These are phyloP conservation scores for Allium fistulosum DNA, from an alignment of 106 monocot genomes.

Conservation along the genomic window DNA sequence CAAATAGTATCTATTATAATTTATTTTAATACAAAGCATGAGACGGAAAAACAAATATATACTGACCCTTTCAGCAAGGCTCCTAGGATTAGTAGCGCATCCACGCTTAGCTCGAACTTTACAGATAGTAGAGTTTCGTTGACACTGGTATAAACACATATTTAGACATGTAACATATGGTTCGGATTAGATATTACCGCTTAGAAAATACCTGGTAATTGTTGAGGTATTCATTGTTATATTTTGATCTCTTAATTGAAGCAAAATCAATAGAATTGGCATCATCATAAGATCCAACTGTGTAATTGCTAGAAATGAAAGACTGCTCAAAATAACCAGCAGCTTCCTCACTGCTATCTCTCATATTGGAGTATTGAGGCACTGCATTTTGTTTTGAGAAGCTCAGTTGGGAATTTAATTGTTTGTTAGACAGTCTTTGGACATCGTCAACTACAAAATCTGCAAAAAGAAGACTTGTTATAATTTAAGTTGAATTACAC, in stretches of 20 bases:
- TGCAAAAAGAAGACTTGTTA: too few relatives aligned
- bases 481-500: too few relatives aligned
- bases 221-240: constrained; percentile 16
- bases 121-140: constrained; percentile 18
- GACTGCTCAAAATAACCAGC: constrained; percentile 15
- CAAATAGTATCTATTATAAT: not conserved
- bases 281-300: constrained; percentile 58
- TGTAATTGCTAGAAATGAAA: constrained; percentile 32
- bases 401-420: constrained; percentile 47
- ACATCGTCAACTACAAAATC: too few relatives aligned
- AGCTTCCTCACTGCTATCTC: constrained; percentile 27
- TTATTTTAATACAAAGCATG: not conserved
- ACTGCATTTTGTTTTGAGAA: constrained; percentile 46
- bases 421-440: too few relatives aligned
- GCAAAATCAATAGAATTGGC: constrained; percentile 55
- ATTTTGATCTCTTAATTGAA: constrained; percentile 29
- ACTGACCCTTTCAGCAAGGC: constrained; percentile 63
- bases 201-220: too few relatives aligned
- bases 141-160: not conserved
- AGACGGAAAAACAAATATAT: not conserved
- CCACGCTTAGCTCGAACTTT: constrained; percentile 65
- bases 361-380: constrained; percentile 50
- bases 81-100: constrained; percentile 59
- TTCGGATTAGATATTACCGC: too few relatives aligned
- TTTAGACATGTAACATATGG: too few relatives aligned